Base-by-base conservation (phyloP, 129 eudicot species). In the Helianthus tuberosus region DNA sequence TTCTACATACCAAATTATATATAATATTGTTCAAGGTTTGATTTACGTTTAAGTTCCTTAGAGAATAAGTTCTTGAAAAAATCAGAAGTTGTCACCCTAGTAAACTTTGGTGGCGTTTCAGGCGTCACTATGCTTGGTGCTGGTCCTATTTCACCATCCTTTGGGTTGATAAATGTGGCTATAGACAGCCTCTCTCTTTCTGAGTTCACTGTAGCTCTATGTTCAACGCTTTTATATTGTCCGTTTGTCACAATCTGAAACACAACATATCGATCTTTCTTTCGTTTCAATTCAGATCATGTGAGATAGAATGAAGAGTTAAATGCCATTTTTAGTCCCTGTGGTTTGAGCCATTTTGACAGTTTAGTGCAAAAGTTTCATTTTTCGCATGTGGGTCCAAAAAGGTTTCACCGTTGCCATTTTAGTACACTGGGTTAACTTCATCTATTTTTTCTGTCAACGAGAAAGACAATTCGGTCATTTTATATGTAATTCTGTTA, bases 11-110 rank as follows among this genome's bases (percentile, higher is more conserved):
- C 17, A 35, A 14, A 6, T 23, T 57, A 57, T 57, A 57, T 23
- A 57, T 20, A 57, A n/a, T 59, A 59, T 29, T 27, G 65, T 15
- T 25, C 65, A 59, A 59, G 65, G 65, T 59, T 59, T 59, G 65
- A 25, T 39, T 59, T 59, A 11, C 65, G 27, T 1, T 25, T 59
- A 59, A 59, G 65, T 6, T 59, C 65, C 16, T 8, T 11, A 4
- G 65, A 59, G 8, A 59, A 59, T 5, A 59, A 27, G 10, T 59
- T 59, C 16, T 59, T 59, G 43, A 59, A 59, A 5, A 27, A 59
- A 1, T 59, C 65, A 27, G 8, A 15, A 11, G 12, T 15, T 0
- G 39, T 11, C 11, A 29, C 65, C 15, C 16, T 59, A 0, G 16
- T 59, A 27, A 25, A 59, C 65, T 59, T 59, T 59, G 65, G 65